Evolutionary conservation across 2,329 filamentous ascomycete species (phyloP).

Genomic region (Trichoderma polysporum): DNA sequence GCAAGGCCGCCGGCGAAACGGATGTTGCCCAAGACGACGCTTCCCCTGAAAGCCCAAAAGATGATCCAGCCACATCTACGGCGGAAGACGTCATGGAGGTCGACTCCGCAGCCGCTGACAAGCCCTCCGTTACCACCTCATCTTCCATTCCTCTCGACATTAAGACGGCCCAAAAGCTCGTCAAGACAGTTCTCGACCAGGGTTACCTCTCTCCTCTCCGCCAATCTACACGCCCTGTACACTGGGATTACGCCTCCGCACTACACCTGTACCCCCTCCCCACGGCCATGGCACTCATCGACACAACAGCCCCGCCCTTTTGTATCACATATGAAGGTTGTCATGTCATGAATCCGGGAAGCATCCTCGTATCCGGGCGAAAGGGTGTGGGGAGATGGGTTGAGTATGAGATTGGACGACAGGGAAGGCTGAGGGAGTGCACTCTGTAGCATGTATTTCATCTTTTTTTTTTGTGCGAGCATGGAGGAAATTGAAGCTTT

Average conservation of each 20-base stretch:
- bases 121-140: conserved; percentile 22
- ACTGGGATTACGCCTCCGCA: conserved; percentile 82
- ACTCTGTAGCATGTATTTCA: conserved; percentile 44
- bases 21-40: conserved; percentile 21
- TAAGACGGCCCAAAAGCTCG: conserved; percentile 69
- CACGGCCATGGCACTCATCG: conserved; percentile 77
- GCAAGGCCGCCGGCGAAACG: conserved; percentile 35
- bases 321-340: conserved; percentile 92
- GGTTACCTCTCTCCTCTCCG: conserved; percentile 86
- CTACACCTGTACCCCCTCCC: conserved; percentile 87
- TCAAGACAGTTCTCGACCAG: conserved; percentile 90
- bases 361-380: conserved; percentile 67
- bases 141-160: conserved; percentile 45
- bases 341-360: conserved; percentile 90
- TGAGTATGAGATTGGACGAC: conserved; percentile 73
- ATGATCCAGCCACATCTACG: conserved; percentile 21
- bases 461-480: neutral
- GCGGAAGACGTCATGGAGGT: conserved; percentile 42
- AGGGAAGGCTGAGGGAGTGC: conserved; percentile 64
- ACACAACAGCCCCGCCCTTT: conserved; percentile 78
- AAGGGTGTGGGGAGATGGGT: conserved; percentile 76
- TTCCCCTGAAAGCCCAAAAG: neutral
- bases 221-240: conserved; percentile 72
- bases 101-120: conserved; percentile 34
- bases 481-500: neutral